Evolutionary conservation across 2,329 filamentous ascomycete genomes (phyloP), one percentile per base, ranked within the genome.

Genomic region (Chaetothyriales sp.): DNA sequence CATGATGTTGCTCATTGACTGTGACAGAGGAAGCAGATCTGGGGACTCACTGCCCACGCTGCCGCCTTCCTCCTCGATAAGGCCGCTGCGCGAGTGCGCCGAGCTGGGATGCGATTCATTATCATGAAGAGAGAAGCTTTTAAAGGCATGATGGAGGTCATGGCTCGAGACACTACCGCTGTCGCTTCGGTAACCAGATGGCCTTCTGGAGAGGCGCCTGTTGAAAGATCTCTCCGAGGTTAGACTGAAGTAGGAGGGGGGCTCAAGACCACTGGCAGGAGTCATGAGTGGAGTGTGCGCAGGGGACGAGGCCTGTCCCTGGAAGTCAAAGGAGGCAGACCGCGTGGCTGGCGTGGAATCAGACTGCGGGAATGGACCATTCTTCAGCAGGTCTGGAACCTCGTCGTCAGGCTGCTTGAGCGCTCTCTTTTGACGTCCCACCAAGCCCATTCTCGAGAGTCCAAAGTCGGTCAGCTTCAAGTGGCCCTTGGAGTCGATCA

Each of bases 381-480:
- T 82, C 64, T 94, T 95, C 44, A 96, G 76, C 10, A 98, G 72
- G 69, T 98, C 93, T 1, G 92, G 92, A 1, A 83, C 88, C n/a
- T 83, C 80, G 57, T 98, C 90, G 28, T 81, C 80, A 25, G 80
- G 73, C 63, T 76, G 80, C 78, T 70, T 92, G 46, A 95, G 74
- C 19, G 90, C 87, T 61, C 92, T 81, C 71, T 98, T 96, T 68
- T 98, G 92, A 61, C 92, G 85, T 53, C 92, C 92, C 54, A 98
- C 85, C 56, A 98, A 73, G 64, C 92, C 93, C 90, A 98, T 96
- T 25, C 92, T 82, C 10, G 92, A 98, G 22, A 98, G 74, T 54
- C 92, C 92, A 70, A 98, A 98, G 66, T 98, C 92, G 1, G 93
- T 98, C 60, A 98, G 74, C 68, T 98, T 98, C 51, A 98, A 71